Conservation (phyloP, 306 rosid species). For the Clitoria ternatea region DNA sequence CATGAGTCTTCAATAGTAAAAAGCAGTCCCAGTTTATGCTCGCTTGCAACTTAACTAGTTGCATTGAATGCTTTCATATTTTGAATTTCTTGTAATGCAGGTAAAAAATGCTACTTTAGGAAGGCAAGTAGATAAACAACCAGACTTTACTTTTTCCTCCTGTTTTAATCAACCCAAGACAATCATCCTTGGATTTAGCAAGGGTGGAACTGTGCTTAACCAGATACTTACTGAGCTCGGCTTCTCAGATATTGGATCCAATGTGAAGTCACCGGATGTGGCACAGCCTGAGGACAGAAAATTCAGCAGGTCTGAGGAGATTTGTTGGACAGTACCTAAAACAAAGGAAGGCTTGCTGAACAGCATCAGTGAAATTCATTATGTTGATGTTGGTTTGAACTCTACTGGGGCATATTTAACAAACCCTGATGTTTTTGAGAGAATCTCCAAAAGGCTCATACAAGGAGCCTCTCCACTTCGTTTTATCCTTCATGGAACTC, state of each 20-base stretch:
- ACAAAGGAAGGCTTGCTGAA: conserved; percentile 48
- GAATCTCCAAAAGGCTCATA: conserved; percentile 41
- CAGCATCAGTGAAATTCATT: conserved; percentile 72
- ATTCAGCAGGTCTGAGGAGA: conserved; percentile 13
- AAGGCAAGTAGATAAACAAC: conserved; percentile 24
- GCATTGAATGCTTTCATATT: background rate
- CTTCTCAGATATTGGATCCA: conserved; percentile 32
- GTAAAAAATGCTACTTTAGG: conserved; percentile 28
- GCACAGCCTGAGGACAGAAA: conserved; percentile 16
- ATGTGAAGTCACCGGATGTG: conserved; percentile 10
- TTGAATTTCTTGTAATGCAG: conserved; percentile 38
- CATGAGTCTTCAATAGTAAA: background rate
- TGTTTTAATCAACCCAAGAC: conserved; percentile 43
- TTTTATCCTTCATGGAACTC: conserved; percentile 84
- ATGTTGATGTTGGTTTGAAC: conserved; percentile 86
- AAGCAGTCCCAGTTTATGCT: background rate
- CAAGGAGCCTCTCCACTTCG: conserved; percentile 39
- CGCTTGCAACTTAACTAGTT: background rate
- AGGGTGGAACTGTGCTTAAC: conserved; percentile 85
- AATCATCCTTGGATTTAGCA: conserved; percentile 79
- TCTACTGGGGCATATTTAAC: conserved; percentile 71
- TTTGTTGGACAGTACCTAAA: conserved; percentile 39
- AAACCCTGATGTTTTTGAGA: conserved; percentile 40
- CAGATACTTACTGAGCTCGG: conserved; percentile 77
- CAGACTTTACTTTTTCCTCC: conserved; percentile 4